Evolutionary conservation across 208 protist genomes (phyloP), one percentile per base, ranked within the genome.

Genomic region (Crithidia bombi): DNA sequence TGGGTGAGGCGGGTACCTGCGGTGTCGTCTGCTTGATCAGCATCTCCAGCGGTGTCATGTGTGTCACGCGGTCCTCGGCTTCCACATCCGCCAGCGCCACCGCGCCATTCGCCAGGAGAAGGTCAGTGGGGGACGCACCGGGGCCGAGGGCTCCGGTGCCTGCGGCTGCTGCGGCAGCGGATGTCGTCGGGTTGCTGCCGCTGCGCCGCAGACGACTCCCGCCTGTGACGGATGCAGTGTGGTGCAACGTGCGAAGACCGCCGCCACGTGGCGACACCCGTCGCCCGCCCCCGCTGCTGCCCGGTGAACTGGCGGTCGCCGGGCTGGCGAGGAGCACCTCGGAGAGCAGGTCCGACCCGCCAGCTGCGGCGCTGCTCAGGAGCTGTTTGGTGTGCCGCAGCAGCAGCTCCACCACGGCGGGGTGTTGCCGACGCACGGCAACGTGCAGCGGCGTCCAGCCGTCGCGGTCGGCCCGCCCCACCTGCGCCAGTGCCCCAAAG

Each of bases 391-490:
- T 69, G 79, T 92, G 78, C 0, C 73, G 81, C 23, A 94, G 25
- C 3, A 96, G 79, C 57, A 83, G 67, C 73, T 83, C 78, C 19
- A 92, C 82, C 17, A 88, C 63, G 12, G 19, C 33, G 0, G 70
- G 47, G 41, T 88, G 74, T 38, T 75, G 73, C 23, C 81, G 78
- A 12, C 73, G 64, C 39, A 94, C 89, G 2, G 91, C 91, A 26
- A 89, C 61, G 65, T 94, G 91, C 57, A 96, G 78, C 14, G 91
- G 78, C 0, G 91, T 94, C 52, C 64, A 68, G 7, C 91, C 91
- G n/a, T 78, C 43, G 28, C 33, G 50, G 41, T 96, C 91, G 0
- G 75, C 78, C 57, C 66, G 79, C 14, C 86, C 84, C 62, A 41
- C 33, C 56, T 63, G 71, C 30, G 65, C 55, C 28, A 67, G 47